Percentiles rank a stretch among this genome's conserved stretches.
Conservation (phyloP, 371 early-diverging fungal species). For the Dinochytrium kinnereticum region DNA sequence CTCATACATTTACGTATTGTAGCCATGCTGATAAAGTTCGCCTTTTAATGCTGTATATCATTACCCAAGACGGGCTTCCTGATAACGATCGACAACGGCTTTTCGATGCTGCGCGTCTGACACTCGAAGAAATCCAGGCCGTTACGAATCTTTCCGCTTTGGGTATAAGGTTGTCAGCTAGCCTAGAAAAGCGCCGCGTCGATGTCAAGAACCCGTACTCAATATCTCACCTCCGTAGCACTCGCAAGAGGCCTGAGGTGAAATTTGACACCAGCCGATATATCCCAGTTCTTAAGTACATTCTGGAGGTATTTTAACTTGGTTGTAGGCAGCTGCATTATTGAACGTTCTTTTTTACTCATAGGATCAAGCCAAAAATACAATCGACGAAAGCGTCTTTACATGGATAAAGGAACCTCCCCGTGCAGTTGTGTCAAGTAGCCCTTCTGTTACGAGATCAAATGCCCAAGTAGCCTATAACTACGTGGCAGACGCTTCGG, state of each 20-base stretch:
- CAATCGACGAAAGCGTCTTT: slow-evolving; percentile 40
- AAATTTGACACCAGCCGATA: slow-evolving; percentile 52
- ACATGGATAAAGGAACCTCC: slow-evolving; percentile 53
- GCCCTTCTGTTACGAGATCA: background rate
- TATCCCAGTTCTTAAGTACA: slow-evolving; percentile 47
- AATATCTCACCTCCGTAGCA: background rate
- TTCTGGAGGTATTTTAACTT: slow-evolving; percentile 46
- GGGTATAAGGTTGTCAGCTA: slow-evolving; percentile 64
- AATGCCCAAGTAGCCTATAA: background rate
- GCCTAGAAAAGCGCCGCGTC: slow-evolving; percentile 31
- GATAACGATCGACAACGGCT: slow-evolving; percentile 73
- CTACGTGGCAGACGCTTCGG: slow-evolving; percentile 18
- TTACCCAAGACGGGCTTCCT: slow-evolving; percentile 69
- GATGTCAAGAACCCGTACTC: slow-evolving; percentile 31
- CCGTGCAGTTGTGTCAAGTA: slow-evolving; percentile 21
- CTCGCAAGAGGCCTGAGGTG: slow-evolving; percentile 19
- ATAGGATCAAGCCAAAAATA: slow-evolving; percentile 45
- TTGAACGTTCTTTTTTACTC: no score
- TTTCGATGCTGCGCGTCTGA: slow-evolving; percentile 74
- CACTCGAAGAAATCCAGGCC: slow-evolving; percentile 74
- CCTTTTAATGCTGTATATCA: slow-evolving; percentile 82
- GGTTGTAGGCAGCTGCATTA: no score
- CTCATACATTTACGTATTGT: background rate
- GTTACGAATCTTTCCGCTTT: slow-evolving; percentile 76
- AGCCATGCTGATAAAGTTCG: slow-evolving; percentile 80